These are phyloP conservation scores for Pseudogymnoascus sp. DNA, from an alignment of 2,329 filamentous ascomycete genomes.

Conservation along the genomic window DNA sequence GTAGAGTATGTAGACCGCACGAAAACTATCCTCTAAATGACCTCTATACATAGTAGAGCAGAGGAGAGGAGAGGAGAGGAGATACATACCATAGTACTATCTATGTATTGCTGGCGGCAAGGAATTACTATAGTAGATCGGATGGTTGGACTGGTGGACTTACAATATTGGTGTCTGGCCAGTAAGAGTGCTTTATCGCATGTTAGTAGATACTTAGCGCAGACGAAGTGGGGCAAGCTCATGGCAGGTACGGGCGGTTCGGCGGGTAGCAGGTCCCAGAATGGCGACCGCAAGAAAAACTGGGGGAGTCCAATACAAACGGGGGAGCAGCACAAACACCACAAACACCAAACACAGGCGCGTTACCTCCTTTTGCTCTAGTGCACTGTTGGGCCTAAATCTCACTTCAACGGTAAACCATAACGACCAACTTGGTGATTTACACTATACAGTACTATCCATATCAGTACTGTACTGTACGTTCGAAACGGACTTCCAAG, in stretches of 20 bases:
- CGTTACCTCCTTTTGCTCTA: not conserved
- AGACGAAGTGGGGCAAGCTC: conserved; percentile 1
- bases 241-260: conserved; percentile 1
- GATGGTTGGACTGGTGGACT: not conserved
- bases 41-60: not conserved
- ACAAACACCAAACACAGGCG: not conserved
- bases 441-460: not conserved
- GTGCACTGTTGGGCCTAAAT: not conserved
- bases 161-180: not conserved
- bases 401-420: not conserved
- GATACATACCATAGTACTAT: no score
- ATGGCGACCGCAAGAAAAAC: not conserved
- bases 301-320: not conserved
- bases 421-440: not conserved
- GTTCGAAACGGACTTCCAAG: not conserved
- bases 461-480: not conserved
- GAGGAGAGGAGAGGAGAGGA: not conserved
- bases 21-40: no score
- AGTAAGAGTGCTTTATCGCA: no score
- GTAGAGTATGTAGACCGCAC: not conserved
- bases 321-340: not conserved
- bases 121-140: conserved; percentile 4
- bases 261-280: conserved; percentile 6
- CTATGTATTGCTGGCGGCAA: no score
- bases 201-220: no score